Conservation (phyloP, 2,329 filamentous ascomycete species). For the Beauveria sp. region DNA sequence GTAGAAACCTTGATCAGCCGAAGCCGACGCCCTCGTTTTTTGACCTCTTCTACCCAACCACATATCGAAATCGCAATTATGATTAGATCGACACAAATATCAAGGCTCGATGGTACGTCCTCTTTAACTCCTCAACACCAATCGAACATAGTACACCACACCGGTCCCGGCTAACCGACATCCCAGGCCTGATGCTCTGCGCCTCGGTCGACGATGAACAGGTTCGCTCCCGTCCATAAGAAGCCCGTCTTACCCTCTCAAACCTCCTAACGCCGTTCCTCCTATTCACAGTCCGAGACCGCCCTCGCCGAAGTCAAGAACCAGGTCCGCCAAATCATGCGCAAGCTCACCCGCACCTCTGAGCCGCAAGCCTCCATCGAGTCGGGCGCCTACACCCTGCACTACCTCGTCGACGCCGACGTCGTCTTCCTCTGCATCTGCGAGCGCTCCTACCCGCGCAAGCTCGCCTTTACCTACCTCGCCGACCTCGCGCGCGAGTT, state of each 20-base stretch:
- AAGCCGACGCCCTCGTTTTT: background rate
- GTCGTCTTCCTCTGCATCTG: slow-evolving; percentile 91
- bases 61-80: slow-evolving; percentile 36
- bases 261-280: background rate
- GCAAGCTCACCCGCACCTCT: slow-evolving; percentile 79
- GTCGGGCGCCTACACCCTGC: slow-evolving; percentile 70
- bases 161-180: slow-evolving; percentile 14
- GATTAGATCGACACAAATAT: slow-evolving; percentile 92
- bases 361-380: slow-evolving; percentile 91
- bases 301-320: slow-evolving; percentile 81
- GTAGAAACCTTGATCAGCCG: slow-evolving; percentile 6
- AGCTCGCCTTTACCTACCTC: slow-evolving; percentile 97
- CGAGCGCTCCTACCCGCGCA: slow-evolving; percentile 90
- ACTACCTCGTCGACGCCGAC: slow-evolving; percentile 79
- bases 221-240: slow-evolving; percentile 31
- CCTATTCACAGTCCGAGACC: slow-evolving; percentile 46
- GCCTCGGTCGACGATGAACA: slow-evolving; percentile 90
- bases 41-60: background rate
- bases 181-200: slow-evolving; percentile 80
- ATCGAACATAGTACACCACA: background rate
- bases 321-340: slow-evolving; percentile 84
- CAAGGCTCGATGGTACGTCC: slow-evolving; percentile 72
- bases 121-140: slow-evolving; percentile 8
- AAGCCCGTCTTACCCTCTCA: too few species aligned
- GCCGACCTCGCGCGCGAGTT: slow-evolving; percentile 89